Conservation (phyloP, 768 basidiomycete species). For the Suillus hirtellus region DNA sequence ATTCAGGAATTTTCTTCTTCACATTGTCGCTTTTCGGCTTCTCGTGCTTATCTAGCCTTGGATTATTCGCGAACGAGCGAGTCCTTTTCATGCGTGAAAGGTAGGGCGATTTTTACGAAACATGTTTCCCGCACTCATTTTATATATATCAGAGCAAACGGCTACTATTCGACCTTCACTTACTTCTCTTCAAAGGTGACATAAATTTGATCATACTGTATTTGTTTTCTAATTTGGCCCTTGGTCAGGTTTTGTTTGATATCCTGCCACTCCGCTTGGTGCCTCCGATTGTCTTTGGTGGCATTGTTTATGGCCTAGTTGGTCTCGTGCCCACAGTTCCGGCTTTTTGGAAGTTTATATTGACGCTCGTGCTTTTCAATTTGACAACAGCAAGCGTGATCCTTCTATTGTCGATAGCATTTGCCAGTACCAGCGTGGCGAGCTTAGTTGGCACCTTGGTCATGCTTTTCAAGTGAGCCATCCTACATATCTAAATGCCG, state of each 20-base stretch:
- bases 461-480: constrained; percentile 96
- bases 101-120: constrained; percentile 36
- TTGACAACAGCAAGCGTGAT: constrained; percentile 93
- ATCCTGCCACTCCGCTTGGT: constrained; percentile 93
- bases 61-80: constrained; percentile 92
- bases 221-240: constrained; percentile 2
- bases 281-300: constrained; percentile 93
- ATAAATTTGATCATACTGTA: neutral
- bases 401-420: constrained; percentile 85
- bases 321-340: constrained; percentile 90
- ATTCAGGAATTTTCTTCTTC: constrained; percentile 91
- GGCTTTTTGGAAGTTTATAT: constrained; percentile 98
- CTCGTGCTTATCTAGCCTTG: constrained; percentile 91
- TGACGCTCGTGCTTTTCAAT: constrained; percentile 95
- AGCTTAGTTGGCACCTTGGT: constrained; percentile 92
- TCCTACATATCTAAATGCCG: constrained; percentile 12
- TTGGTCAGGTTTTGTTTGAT: constrained; percentile 82
- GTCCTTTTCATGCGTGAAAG: constrained; percentile 98
- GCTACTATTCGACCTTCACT: constrained; percentile 95
- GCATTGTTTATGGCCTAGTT: constrained; percentile 92
- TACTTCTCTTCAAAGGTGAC: constrained; percentile 92
- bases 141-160: constrained; percentile 69
- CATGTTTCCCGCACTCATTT: neutral
- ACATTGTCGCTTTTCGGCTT: constrained; percentile 96
- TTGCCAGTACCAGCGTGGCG: constrained; percentile 84